A percentile compares a stretch with the other conserved stretches of the same genome.
These are phyloP conservation scores for Saccharomycopsis malanga DNA, from an alignment of 805 yeast genomes.

Conservation along the genomic window DNA sequence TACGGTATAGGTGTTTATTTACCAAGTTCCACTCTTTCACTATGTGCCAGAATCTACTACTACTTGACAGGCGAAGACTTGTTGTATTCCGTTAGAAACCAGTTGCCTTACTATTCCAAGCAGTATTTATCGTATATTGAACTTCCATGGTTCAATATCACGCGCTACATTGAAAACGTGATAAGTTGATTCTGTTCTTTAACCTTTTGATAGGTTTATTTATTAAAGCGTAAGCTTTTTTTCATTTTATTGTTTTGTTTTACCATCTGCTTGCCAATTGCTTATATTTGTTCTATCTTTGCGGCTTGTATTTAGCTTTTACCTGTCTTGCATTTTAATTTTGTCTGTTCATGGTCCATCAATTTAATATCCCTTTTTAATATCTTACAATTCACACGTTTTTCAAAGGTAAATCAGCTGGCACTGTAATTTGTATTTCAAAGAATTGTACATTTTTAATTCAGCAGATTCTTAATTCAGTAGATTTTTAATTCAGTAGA, in stretches of 20 bases:
- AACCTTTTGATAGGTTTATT: neutral
- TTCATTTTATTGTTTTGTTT: no score
- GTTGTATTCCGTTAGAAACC: constrained; percentile 4
- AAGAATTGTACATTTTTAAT: no score
- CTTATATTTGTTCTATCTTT: neutral
- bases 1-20: constrained; percentile 33
- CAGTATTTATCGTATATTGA: constrained; percentile 15
- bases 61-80: constrained; percentile 32
- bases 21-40: constrained; percentile 25
- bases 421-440: no score
- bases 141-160: constrained; percentile 18
- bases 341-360: neutral
- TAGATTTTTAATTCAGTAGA: no score
- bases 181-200: neutral
- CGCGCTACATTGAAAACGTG: constrained; percentile 17
- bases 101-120: constrained; percentile 16
- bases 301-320: no score
- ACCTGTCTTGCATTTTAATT: neutral
- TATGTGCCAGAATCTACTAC: constrained; percentile 27
- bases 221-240: neutral
- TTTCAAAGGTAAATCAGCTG: no score
- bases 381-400: no score
- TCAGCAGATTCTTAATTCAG: no score
- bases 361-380: constrained; percentile 1
- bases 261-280: neutral